Evolutionary conservation across 2,329 filamentous ascomycete genomes (phyloP), one percentile per base, ranked within the genome.

Genomic region (Trichoderma asperellum): DNA sequence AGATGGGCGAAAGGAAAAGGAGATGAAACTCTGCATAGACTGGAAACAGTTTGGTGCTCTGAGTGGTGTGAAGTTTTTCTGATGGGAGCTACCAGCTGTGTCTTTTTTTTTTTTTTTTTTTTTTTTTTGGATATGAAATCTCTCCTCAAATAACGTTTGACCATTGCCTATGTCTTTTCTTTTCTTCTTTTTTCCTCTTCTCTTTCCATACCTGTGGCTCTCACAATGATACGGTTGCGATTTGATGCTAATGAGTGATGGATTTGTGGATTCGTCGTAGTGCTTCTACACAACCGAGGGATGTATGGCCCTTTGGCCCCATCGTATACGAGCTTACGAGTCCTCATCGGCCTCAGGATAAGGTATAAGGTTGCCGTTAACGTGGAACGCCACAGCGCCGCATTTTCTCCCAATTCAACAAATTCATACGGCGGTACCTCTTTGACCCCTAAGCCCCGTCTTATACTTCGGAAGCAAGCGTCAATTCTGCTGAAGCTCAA

Each of bases 131-230:
- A 32, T 49, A 34, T 21, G 55, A 68, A 77, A 77, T 77, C 75
- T 77, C 75, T 76, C 76, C 74, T 76, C 75, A 77, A 58, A 52
- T 16, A 32, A 12, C 49, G 8, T 35, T 47, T 34, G 11, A 37
- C n/a, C 14, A n/a, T 35, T 10, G 1, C 27, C 32, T 35, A 24
- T 53, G 11, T n/a, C 24, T 37, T 1, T 14, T 34, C 29, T n/a
- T 21, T 59, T 43, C n/a, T n/a, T 24, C 24, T 24, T 24, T 3
- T 24, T 24, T 24, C 24, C 24, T 24, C 24, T 24, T 24, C 24
- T 24, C 3, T 24, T 24, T 24, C 24, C 24, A 24, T 24, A 24
- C 24, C 24, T 2, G 12, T 29, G 24, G 27, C 43, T 27, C n/a
- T 29, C 27, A 16, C 34, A 10, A 12, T 55, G 62, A 11, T 40